Evolutionary conservation across 805 yeast genomes (phyloP), one percentile per base, ranked within the genome.

Genomic region (Nakazawaea holstii): DNA sequence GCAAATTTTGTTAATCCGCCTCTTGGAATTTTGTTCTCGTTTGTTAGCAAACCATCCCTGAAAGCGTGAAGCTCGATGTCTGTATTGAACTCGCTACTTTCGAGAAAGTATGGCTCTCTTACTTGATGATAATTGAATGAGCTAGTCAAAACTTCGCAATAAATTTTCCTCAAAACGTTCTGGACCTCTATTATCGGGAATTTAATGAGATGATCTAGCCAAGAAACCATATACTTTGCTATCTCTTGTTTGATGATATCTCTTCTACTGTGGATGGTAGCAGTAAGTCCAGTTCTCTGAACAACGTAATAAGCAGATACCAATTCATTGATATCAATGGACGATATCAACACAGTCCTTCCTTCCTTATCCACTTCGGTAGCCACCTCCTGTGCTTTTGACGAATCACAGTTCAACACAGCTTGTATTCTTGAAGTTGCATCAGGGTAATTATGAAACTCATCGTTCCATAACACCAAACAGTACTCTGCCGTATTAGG

Each of bases 381-480:
- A 0, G 87, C 76, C 4, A 69, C 49, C 15, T 48, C 53, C 41
- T 64, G 54, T 1, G 78, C 75, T 17, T 52, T 1, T 15, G 28
- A 13, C n/a, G 31, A 32, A 24, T 31, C 28, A 20, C 50, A 39
- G 6, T 50, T 39, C 8, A 43, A 20, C 14, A 43, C 43, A 7
- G 46, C 36, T 28, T 42, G 44, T 35, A 51, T 49, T 43, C 52
- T 41, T 8, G 46, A 37, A 6, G 45, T 49, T 10, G 52, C 52
- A 31, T 49, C 46, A 3, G 41, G 48, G 53, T 73, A 77, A 55
- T 79, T 76, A 56, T 87, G 94, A 53, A 70, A 72, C 56, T 87
- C 94, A 58, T 87, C 95, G 60, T 87, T 87, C 85, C 91, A 87
- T n/a, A 84, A 67, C 20, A 82, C 58, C 30, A 85, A 67, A 37